Conservation (phyloP, 2,329 filamentous ascomycete species). For the Ophiocordyceps camponoti-saundersi region DNA sequence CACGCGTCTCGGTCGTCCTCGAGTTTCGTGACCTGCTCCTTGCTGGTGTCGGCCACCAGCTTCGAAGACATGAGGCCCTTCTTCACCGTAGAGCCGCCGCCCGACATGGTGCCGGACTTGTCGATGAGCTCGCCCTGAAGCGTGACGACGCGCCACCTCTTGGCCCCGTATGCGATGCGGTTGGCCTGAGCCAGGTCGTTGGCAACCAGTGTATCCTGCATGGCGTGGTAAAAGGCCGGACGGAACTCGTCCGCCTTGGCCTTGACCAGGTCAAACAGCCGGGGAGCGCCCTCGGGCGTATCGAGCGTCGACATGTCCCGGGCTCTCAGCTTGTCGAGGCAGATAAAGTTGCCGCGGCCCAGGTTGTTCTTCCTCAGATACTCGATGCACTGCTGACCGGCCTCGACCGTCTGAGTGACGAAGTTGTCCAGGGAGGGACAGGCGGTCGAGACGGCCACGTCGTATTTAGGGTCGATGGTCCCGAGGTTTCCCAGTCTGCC, state of each 20-base stretch:
- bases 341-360: constrained; percentile 91
- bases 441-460: constrained; percentile 95
- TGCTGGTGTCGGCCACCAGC: constrained; percentile 68
- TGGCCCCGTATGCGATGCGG: constrained; percentile 85
- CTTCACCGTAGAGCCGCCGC: constrained; percentile 80
- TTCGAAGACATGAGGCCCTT: constrained; percentile 95
- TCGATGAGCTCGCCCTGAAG: constrained; percentile 92
- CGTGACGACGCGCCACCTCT: constrained; percentile 90
- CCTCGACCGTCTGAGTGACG: constrained; percentile 89
- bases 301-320: constrained; percentile 65
- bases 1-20: constrained; percentile 74
- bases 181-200: constrained; percentile 90
- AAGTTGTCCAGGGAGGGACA: constrained; percentile 87
- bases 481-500: constrained; percentile 88
- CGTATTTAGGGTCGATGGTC: constrained; percentile 83
- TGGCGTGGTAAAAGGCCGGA: constrained; percentile 85
- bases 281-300: constrained; percentile 82
- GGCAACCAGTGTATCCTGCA: constrained; percentile 90
- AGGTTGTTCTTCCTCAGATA: constrained; percentile 95
- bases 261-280: constrained; percentile 83
- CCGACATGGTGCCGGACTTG: constrained; percentile 96
- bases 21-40: constrained; percentile 76
- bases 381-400: constrained; percentile 94
- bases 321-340: constrained; percentile 69
- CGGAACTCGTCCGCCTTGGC: constrained; percentile 75